Evolutionary conservation across 2,329 filamentous ascomycete genomes (phyloP).

Genomic region (Aspergillus sergii): DNA sequence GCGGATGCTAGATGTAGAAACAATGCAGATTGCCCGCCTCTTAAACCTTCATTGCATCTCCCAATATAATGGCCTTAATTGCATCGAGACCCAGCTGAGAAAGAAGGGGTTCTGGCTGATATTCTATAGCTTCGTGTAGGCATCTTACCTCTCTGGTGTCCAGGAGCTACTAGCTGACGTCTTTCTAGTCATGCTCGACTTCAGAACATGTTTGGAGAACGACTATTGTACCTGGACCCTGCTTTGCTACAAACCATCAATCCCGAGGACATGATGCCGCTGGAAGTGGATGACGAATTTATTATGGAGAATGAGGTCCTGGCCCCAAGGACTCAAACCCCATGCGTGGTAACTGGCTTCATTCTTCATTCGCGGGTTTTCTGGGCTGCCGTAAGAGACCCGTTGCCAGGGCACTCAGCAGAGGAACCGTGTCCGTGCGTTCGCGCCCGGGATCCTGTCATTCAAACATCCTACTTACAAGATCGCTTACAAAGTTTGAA

Average conservation of each 20-base stretch:
- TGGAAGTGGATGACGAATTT: slow-evolving; percentile 36
- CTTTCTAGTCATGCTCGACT: slow-evolving; percentile 19
- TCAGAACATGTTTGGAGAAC: slow-evolving; percentile 26
- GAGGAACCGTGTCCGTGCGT: slow-evolving; percentile 15
- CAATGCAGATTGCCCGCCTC: slow-evolving; percentile 37
- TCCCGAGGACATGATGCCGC: slow-evolving; percentile 35
- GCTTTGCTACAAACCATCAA: slow-evolving; percentile 31
- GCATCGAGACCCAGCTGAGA: slow-evolving; percentile 38
- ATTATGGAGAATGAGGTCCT: slow-evolving; percentile 27
- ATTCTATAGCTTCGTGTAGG: slow-evolving; percentile 35
- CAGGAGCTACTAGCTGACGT: neutral
- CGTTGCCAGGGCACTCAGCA: neutral
- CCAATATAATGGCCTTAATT: slow-evolving; percentile 34
- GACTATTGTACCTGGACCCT: slow-evolving; percentile 33
- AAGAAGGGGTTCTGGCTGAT: slow-evolving; percentile 44
- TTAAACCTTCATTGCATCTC: slow-evolving; percentile 34
- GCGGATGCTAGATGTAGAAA: slow-evolving; percentile 41
- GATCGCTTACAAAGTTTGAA: slow-evolving; percentile 32
- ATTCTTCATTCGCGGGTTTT: slow-evolving; percentile 34
- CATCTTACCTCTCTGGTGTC: neutral
- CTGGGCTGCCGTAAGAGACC: slow-evolving; percentile 16
- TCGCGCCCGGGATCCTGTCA: slow-evolving; percentile 4
- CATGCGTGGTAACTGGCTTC: slow-evolving; percentile 31
- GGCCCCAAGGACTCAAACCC: slow-evolving; percentile 6
- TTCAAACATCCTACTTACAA: slow-evolving; percentile 24